Conservation (phyloP, 164 flowering plant species). For the Macadamia integrifolia region DNA sequence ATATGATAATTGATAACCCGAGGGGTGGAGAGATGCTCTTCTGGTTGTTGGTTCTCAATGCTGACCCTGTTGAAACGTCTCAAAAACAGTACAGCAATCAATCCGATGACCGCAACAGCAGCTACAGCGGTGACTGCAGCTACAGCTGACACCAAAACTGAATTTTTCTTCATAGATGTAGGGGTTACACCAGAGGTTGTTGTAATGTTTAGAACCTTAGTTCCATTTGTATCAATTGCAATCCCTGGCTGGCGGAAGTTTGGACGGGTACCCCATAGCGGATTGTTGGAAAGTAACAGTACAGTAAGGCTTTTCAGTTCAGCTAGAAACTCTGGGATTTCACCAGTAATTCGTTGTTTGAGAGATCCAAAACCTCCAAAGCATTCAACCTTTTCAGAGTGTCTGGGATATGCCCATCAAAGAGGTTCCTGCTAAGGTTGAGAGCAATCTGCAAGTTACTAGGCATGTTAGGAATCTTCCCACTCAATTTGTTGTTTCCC, state of each 20-base stretch:
- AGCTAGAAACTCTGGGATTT: slow-evolving; percentile 38
- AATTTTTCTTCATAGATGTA: slow-evolving; percentile 20
- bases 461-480: slow-evolving; percentile 55
- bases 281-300: slow-evolving; percentile 48
- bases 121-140: slow-evolving; percentile 30
- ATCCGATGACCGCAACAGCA: slow-evolving; percentile 15
- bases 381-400: slow-evolving; percentile 21
- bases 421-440: slow-evolving; percentile 61
- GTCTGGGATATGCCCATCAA: slow-evolving; percentile 47
- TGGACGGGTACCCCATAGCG: slow-evolving; percentile 53
- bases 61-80: slow-evolving; percentile 34
- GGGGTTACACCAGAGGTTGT: neutral
- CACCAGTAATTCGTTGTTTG: slow-evolving; percentile 52
- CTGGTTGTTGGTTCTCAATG: slow-evolving; percentile 21
- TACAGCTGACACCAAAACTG: slow-evolving; percentile 19
- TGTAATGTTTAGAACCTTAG: slow-evolving; percentile 14
- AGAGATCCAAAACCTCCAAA: slow-evolving; percentile 64
- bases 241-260: slow-evolving; percentile 15
- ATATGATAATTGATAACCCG: slow-evolving; percentile 38
- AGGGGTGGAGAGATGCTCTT: slow-evolving; percentile 25
- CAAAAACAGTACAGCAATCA: slow-evolving; percentile 24
- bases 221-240: slow-evolving; percentile 28
- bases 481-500: slow-evolving; percentile 43
- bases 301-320: slow-evolving; percentile 26
- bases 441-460: slow-evolving; percentile 34